Conservation (phyloP, 768 basidiomycete genomes). For the Kwoniella europaea region DNA sequence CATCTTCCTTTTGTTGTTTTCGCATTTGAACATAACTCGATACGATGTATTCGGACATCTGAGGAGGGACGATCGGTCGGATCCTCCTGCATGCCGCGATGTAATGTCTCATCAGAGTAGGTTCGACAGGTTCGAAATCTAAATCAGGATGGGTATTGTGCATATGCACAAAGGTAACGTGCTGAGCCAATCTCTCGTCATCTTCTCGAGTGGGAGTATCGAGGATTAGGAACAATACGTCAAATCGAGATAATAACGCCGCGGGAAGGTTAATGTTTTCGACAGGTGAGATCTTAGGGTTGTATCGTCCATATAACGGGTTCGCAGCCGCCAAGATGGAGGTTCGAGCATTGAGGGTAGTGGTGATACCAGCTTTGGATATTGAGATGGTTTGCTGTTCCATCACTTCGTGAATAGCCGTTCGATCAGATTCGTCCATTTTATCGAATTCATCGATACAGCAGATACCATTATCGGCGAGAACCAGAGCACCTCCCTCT, state of each 20-base stretch:
- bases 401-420: slow-evolving; percentile 99
- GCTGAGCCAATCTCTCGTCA: slow-evolving; percentile 92
- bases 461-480: slow-evolving; percentile 98
- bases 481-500: slow-evolving; percentile 95
- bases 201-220: slow-evolving; percentile 94
- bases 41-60: slow-evolving; percentile 90
- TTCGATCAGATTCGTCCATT: slow-evolving; percentile 97
- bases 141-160: slow-evolving; percentile 84
- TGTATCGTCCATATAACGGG: slow-evolving; percentile 96
- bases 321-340: slow-evolving; percentile 89
- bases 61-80: slow-evolving; percentile 85
- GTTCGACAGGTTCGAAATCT: slow-evolving; percentile 75
- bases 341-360: slow-evolving; percentile 64
- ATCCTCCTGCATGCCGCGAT: slow-evolving; percentile 87
- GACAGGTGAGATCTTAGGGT: slow-evolving; percentile 94
- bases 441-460: slow-evolving; percentile 99
- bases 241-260: slow-evolving; percentile 93
- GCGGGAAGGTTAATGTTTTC: slow-evolving; percentile 99
- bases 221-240: slow-evolving; percentile 92
- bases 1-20: slow-evolving; percentile 88
- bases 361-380: slow-evolving; percentile 65
- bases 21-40: slow-evolving; percentile 94
- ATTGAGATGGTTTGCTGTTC: slow-evolving; percentile 66
- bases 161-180: slow-evolving; percentile 99
- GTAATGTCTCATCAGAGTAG: slow-evolving; percentile 89